phyloP scores from a whole-genome alignment of 2,329 filamentous ascomycete genomes.

The Beauveria scarabaeidicola region DNA sequence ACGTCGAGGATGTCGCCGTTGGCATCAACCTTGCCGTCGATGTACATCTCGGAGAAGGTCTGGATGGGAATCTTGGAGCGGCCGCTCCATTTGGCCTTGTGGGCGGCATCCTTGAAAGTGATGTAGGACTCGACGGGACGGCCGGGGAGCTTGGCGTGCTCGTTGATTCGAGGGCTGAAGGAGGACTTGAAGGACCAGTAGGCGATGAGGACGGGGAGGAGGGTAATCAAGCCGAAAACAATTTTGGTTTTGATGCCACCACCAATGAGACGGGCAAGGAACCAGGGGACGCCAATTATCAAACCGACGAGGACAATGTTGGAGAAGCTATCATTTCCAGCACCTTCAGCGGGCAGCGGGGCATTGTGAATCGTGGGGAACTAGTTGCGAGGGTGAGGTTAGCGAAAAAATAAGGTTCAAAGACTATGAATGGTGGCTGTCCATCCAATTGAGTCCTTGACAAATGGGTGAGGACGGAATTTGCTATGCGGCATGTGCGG shows the following conservation, averaged over 20 bases:
- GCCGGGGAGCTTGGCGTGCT: constrained; percentile 81
- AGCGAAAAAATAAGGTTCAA: neutral
- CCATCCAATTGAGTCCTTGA: neutral
- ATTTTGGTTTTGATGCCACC: constrained; percentile 83
- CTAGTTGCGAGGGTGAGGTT: constrained; percentile 15
- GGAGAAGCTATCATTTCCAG: constrained; percentile 80
- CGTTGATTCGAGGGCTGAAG: constrained; percentile 81
- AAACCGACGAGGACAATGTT: constrained; percentile 67
- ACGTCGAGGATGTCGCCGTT: constrained; percentile 86
- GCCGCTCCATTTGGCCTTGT: constrained; percentile 61
- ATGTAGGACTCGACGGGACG: constrained; percentile 87
- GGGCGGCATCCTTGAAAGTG: constrained; percentile 61
- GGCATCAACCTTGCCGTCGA: constrained; percentile 88
- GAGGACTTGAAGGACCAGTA: constrained; percentile 79
- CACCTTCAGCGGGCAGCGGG: constrained; percentile 81
- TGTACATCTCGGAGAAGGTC: constrained; percentile 97
- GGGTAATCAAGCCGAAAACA: constrained; percentile 73
- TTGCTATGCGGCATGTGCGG: neutral
- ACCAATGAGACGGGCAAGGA: constrained; percentile 75
- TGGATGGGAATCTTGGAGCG: constrained; percentile 79
- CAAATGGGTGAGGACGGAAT: neutral
- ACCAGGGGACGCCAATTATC: constrained; percentile 64
- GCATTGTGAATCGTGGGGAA: constrained; percentile 79
- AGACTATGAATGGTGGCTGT: neutral
- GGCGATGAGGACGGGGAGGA: constrained; percentile 66